These are phyloP conservation scores for Arabidopsis hybrid DNA, from an alignment of 441 rosid species.

Conservation along the genomic window DNA sequence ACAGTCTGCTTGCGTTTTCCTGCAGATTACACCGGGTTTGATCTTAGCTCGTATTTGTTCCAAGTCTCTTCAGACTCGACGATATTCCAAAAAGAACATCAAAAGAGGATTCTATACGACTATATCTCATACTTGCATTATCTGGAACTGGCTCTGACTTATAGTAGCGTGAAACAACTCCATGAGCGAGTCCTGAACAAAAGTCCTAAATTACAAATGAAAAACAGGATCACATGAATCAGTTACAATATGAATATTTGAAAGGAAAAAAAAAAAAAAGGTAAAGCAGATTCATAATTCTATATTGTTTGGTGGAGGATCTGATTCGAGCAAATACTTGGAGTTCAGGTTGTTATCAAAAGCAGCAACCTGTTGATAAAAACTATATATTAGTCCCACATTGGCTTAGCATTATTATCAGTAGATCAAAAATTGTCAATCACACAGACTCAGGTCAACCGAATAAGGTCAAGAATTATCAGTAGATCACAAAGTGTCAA, in stretches of 20 bases:
- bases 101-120: not conserved
- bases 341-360: constrained; percentile 70
- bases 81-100: constrained; percentile 7
- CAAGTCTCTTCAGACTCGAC: not conserved
- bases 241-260: not conserved
- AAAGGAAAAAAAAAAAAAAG: constrained; percentile 12
- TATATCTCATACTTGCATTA: constrained; percentile 68
- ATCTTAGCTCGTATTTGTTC: not conserved
- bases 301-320: constrained; percentile 69
- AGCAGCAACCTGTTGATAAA: constrained; percentile 69
- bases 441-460: constrained; percentile 11
- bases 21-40: constrained; percentile 47
- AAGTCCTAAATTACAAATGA: constrained; percentile 62
- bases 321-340: constrained; percentile 78
- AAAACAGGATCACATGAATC: not conserved
- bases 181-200: constrained; percentile 64
- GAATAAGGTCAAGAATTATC: constrained; percentile 51
- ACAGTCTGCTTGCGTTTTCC: constrained; percentile 58
- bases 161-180: constrained; percentile 61
- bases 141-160: constrained; percentile 83
- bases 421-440: constrained; percentile 1
- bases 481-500: no score
- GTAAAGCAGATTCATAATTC: constrained; percentile 54
- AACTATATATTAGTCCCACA: constrained; percentile 17
- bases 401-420: constrained; percentile 11